Base-by-base conservation (phyloP, 2,329 filamentous ascomycete species). In the Daldinia sp. region DNA sequence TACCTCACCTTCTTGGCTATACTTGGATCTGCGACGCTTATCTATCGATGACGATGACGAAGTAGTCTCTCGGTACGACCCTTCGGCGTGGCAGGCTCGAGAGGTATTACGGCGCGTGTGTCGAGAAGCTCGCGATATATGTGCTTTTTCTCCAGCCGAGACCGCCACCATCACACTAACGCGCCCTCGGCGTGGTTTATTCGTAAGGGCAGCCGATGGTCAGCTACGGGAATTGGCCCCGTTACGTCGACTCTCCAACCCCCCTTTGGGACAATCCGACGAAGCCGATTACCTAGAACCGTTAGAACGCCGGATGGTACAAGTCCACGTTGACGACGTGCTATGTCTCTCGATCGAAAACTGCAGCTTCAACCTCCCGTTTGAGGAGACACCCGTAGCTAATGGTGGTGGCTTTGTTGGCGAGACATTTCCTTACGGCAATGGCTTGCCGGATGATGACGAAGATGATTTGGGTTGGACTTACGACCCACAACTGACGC, bases 341-440 rank as follows among this genome's bases (percentile, higher is more conserved):
- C 64, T 75, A 2, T 61, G 60, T 39, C 68, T 76, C 4, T 73
- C 71, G 1, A 45, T 74, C 39, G 74, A 75, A 63, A 76, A 76
- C 63, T 75, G 73, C 63, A 75, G 74, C 66, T 75, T 75, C 64
- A 75, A 74, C 51, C 61, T 76, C 4, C 68, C 70, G 0, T 64
- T 60, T 29, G 74, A 75, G 51, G 74, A 76, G 48, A 53, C 43
- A 0, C 49, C 62, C 6, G 17, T 62, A 2, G 27, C 19, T 3
- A 15, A 35, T 21, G 60, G 58, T 17, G 58, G 56, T 2, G 66
- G 59, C 13, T 23, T 13, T 10, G 47, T 58, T 9, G 52, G 15
- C 4, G 23, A 51, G 2, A 32, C 1, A 8, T 25, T 25, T n/a
- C 13, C 39, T 27, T 45, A 27, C 3, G 11, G 30, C 19, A 25